Percentiles rank a stretch among this genome's conserved stretches.
Conservation (phyloP, 2,329 filamentous ascomycete species). For the Cytospora piceicola region DNA sequence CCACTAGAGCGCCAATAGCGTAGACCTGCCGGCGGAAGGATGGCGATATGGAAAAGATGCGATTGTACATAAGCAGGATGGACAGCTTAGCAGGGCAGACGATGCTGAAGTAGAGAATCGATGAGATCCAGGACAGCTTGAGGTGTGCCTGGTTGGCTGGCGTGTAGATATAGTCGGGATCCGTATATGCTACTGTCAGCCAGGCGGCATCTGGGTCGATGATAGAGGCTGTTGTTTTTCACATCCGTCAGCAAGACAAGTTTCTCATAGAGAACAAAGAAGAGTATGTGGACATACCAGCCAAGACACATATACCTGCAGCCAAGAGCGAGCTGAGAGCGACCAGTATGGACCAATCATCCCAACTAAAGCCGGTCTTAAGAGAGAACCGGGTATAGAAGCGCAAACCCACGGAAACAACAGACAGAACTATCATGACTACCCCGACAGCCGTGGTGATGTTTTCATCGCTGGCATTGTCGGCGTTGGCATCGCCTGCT, state of each 20-base stretch:
- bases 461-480: not conserved
- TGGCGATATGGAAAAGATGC: constrained; percentile 37
- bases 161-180: constrained; percentile 25
- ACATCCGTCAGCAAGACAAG: not conserved
- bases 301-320: not conserved
- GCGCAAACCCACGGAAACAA: constrained; percentile 8
- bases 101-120: constrained; percentile 40
- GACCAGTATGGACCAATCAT: constrained; percentile 14
- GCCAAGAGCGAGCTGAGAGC: not conserved
- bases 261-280: not conserved
- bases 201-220: constrained; percentile 19
- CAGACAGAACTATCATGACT: constrained; percentile 10
- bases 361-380: constrained; percentile 17
- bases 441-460: constrained; percentile 6
- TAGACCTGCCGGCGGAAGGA: constrained; percentile 36
- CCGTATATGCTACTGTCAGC: constrained; percentile 18
- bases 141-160: constrained; percentile 25
- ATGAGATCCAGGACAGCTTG: constrained; percentile 32
- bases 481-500: not conserved
- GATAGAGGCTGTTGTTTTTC: not conserved
- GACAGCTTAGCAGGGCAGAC: constrained; percentile 38
- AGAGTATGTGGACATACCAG: not conserved
- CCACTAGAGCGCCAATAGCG: constrained; percentile 29
- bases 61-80: constrained; percentile 40
- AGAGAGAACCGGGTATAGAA: constrained; percentile 10